These are phyloP conservation scores for Ochetophila trinervis DNA, from an alignment of 306 rosid species.

Conservation along the genomic window DNA sequence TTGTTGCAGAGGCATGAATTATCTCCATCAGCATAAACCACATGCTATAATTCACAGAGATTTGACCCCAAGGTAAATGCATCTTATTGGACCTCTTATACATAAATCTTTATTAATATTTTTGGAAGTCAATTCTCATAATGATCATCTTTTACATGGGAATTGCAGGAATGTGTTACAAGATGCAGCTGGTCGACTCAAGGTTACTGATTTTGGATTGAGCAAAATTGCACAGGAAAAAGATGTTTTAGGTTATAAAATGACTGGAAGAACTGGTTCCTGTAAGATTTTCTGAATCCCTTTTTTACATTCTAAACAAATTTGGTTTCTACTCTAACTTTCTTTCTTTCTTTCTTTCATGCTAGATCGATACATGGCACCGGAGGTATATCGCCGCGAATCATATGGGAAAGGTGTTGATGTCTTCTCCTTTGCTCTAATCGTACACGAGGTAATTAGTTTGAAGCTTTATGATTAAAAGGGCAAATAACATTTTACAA, in stretches of 20 bases:
- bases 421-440: slow-evolving; percentile 25
- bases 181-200: slow-evolving; percentile 32
- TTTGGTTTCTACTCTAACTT: not conserved
- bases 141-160: not conserved
- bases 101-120: not conserved
- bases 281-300: slow-evolving; percentile 20
- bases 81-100: not conserved
- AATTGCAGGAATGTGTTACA: slow-evolving; percentile 32
- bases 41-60: slow-evolving; percentile 31
- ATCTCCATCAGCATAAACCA: slow-evolving; percentile 32
- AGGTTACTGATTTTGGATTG: slow-evolving; percentile 34
- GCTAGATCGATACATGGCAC: slow-evolving; percentile 33
- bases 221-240: slow-evolving; percentile 33
- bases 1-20: slow-evolving; percentile 35
- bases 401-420: slow-evolving; percentile 25
- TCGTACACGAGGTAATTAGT: slow-evolving; percentile 24
- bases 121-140: not conserved
- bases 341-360: not conserved
- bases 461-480: not conserved
- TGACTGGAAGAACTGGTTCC: slow-evolving; percentile 33
- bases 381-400: slow-evolving; percentile 34
- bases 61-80: slow-evolving; percentile 30
- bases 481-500: too few relatives aligned
- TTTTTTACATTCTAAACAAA: not conserved
- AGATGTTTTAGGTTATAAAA: slow-evolving; percentile 28